Evolutionary conservation across 2,329 filamentous ascomycete species (phyloP), one percentile per base, ranked within the genome.

Genomic region (Alternaria metachromatica): DNA sequence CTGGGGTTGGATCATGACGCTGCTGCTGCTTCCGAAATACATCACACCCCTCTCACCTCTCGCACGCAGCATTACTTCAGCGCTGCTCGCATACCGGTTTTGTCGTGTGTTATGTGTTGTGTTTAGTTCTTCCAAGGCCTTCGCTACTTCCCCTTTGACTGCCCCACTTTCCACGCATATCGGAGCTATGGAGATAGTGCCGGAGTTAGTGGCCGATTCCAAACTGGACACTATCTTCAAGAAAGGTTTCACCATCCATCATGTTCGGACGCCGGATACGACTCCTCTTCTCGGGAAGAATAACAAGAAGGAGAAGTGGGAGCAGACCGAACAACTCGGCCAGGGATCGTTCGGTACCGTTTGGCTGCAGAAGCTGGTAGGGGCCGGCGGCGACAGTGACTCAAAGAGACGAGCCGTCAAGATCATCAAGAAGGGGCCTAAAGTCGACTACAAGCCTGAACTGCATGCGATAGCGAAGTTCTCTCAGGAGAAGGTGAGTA

Each of bases 91-190:
- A 12, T 30, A 30, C 11, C 28, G 12, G 28, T 30, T 33, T 33
- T 33, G 13, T 33, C 30, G 13, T 33, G 28, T 30, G 28, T 30
- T 30, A 11, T 30, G 28, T 26, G 37, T 41, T 41, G 37, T 18
- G n/a, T 41, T 2, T 41, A 3, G 0, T 41, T 1, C 8, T 0
- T 41, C 37, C 37, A 0, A 18, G 37, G 9, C 37, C 37, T 41
- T 41, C 37, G 37, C 37, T 41, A 0, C 37, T 11, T 41, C 37
- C 37, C 9, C 37, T 41, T 41, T 9, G 33, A 2, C 37, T 41
- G n/a, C 15, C 37, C n/a, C 37, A 41, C 37, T 41, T 37, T n/a
- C 33, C 33, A n/a, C 0, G 1, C 0, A n/a, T 4, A n/a, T 2
- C 33, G 33, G 15, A 5, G 33, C 8, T 37, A 37, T n/a, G 8